Percentiles rank a stretch among this genome's conserved stretches.
Conservation (phyloP, 1,284 basidiomycete species). For the Tilletia setariae region DNA sequence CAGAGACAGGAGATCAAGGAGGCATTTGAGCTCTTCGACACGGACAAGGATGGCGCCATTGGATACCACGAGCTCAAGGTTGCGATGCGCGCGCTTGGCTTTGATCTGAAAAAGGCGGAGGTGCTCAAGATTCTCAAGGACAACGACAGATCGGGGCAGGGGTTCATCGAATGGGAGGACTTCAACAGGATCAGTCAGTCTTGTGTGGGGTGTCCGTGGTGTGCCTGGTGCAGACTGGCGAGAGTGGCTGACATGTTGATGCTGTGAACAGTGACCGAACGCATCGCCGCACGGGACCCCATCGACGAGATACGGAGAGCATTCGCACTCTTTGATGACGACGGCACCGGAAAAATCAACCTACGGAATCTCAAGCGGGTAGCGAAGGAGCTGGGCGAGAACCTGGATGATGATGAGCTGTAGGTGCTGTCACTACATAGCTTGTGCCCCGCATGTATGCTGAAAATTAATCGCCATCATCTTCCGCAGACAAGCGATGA, state of each 20-base stretch:
- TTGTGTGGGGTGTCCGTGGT: too few relatives aligned
- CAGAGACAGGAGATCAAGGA: conserved; percentile 97
- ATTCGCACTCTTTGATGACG: conserved; percentile 94
- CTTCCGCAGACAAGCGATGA: conserved; percentile 87
- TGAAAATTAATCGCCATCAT: not conserved
- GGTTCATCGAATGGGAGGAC: conserved; percentile 90
- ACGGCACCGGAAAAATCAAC: conserved; percentile 89
- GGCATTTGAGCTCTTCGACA: conserved; percentile 97
- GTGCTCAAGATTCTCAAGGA: conserved; percentile 91
- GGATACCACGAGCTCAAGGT: conserved; percentile 96
- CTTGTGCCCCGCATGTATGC: not conserved
- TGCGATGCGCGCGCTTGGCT: conserved; percentile 94
- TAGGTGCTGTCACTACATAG: not conserved
- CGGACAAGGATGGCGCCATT: conserved; percentile 86
- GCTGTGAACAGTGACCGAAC: conserved; percentile 74
- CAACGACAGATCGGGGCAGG: conserved; percentile 81
- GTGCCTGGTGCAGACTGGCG: too few relatives aligned
- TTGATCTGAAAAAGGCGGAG: conserved; percentile 97
- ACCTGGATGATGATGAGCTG: conserved; percentile 75
- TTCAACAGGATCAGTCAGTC: conserved; percentile 93
- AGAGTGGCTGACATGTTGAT: not conserved
- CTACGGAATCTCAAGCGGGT: conserved; percentile 86
- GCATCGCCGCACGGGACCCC: conserved; percentile 87
- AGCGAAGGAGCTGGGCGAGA: conserved; percentile 94
- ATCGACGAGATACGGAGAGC: conserved; percentile 93